Base-by-base conservation (phyloP, 768 basidiomycete genomes). In the Pleurotus pulmonarius region DNA sequence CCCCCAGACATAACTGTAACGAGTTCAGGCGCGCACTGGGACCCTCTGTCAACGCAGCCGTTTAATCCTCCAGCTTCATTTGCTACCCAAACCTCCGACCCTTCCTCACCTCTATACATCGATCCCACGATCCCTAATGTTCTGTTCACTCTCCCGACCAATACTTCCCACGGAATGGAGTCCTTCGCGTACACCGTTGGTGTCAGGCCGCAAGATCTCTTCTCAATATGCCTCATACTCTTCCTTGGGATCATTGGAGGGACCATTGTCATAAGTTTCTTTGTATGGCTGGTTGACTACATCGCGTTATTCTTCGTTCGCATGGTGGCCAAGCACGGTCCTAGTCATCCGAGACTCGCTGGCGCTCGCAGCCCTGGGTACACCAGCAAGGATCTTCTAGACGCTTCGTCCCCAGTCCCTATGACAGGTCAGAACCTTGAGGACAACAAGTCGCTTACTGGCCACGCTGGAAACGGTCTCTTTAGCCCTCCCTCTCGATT, bases 131-230 rank as follows among this genome's bases (percentile, higher is more conserved):
- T 82, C 13, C 80, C 87, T 16, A 97, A 97, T 65, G 73, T 78
- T 26, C 75, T 96, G 45, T 91, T 89, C 74, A 82, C 80, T 57
- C 82, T 91, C 56, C 87, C 88, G 7, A 63, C 72, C 11, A 76
- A 85, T 62, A 73, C 79, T 5, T 79, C 86, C 0, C 63, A 74
- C 7, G 96, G 96, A 2, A 85, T 99, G 45, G 75, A 83, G 13
- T 87, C 90, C 2, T 95, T 95, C 67, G 91, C 94, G 1, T 87
- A 86, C 65, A 80, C 90, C 11, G 73, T 96, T 41, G 97, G 96
- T 26, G 66, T 98, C 4, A 83, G 85, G 11, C 89, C 90, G 1
- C 78, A 85, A 64, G 90, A 97, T 65, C 77, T 94, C 46, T 92
- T 97, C 64, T 81, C 82, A 18, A 85, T 88, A 51, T 94, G 90